These are phyloP conservation scores for Annona squamosa DNA, from an alignment of 164 flowering plant genomes.

Conservation along the genomic window DNA sequence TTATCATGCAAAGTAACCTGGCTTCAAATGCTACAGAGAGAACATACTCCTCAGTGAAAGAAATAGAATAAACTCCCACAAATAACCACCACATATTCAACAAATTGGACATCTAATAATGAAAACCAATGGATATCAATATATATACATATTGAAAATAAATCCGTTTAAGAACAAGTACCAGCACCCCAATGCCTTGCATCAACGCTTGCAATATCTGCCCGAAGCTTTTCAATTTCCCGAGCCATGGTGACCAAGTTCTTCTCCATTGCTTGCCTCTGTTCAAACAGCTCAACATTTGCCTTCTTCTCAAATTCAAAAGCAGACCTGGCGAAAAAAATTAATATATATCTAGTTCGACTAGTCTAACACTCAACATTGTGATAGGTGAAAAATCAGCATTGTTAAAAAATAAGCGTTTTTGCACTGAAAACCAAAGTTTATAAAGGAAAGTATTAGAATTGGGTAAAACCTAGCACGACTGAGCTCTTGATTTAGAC, in stretches of 20 bases:
- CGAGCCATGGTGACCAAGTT: slow-evolving; percentile 65
- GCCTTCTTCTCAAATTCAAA: slow-evolving; percentile 63
- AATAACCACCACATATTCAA: background rate
- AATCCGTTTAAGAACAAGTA: background rate
- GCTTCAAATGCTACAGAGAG: background rate
- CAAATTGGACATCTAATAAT: background rate
- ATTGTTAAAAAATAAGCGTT: background rate
- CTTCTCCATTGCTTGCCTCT: slow-evolving; percentile 57
- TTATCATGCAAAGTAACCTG: background rate
- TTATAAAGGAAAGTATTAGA: background rate
- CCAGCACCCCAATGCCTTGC: slow-evolving; percentile 2
- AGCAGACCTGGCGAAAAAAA: slow-evolving; percentile 37
- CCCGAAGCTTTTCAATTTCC: slow-evolving; percentile 58
- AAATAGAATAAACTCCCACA: background rate
- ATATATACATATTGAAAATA: background rate
- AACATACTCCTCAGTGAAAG: background rate
- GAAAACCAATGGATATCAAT: background rate
- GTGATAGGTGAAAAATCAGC: background rate
- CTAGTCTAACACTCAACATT: background rate
- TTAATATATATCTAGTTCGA: background rate
- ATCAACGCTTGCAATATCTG: slow-evolving; percentile 19
- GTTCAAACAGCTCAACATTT: slow-evolving; percentile 45
- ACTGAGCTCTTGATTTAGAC: slow-evolving; percentile 42
- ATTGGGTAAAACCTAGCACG: slow-evolving; percentile 44
- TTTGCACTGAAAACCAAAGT: background rate